A percentile compares a stretch with the other conserved stretches of the same genome.
Evolutionary conservation across 2,329 filamentous ascomycete genomes (phyloP).

Genomic region (Anisogramma anomala): DNA sequence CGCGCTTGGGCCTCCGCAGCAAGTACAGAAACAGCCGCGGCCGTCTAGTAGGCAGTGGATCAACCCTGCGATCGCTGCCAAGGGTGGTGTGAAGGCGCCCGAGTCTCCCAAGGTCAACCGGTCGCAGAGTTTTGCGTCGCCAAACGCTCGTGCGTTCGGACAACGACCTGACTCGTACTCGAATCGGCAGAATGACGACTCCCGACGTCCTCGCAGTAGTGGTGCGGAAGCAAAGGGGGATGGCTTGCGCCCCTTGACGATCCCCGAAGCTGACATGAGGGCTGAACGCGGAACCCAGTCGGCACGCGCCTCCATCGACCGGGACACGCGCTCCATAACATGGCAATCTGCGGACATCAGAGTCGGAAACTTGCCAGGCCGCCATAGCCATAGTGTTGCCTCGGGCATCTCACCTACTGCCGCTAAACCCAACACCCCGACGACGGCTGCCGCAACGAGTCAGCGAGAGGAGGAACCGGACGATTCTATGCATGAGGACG

Average conservation of each 20-base stretch:
- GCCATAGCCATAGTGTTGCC: constrained; percentile 11
- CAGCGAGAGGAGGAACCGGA: constrained; percentile 5
- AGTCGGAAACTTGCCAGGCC: constrained; percentile 14
- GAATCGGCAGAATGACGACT: constrained; percentile 31
- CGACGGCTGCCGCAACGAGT: constrained; percentile 5
- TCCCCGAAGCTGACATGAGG: constrained; percentile 35
- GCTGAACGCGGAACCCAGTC: constrained; percentile 30
- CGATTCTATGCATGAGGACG: constrained; percentile 10
- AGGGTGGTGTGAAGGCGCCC: constrained; percentile 26
- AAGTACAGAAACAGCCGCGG: constrained; percentile 30
- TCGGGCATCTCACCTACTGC: constrained; percentile 13
- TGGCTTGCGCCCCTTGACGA: constrained; percentile 28
- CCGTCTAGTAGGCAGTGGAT: constrained; percentile 50
- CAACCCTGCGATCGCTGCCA: constrained; percentile 37
- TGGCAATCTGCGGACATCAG: constrained; percentile 16
- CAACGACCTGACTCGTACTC: constrained; percentile 25
- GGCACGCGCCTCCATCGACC: constrained; percentile 22
- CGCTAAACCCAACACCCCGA: constrained; percentile 12
- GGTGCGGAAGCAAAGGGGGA: constrained; percentile 38
- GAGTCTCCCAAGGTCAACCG: constrained; percentile 41
- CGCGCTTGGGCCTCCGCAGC: constrained; percentile 14
- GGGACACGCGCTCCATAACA: constrained; percentile 17
- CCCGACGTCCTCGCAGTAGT: constrained; percentile 40
- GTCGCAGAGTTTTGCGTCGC: constrained; percentile 37
- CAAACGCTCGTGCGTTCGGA: constrained; percentile 23